Percentiles rank a stretch among this genome's conserved stretches.
phyloP scores from a whole-genome alignment of 1,284 basidiomycete species.

The Moesziomyces sp. region DNA sequence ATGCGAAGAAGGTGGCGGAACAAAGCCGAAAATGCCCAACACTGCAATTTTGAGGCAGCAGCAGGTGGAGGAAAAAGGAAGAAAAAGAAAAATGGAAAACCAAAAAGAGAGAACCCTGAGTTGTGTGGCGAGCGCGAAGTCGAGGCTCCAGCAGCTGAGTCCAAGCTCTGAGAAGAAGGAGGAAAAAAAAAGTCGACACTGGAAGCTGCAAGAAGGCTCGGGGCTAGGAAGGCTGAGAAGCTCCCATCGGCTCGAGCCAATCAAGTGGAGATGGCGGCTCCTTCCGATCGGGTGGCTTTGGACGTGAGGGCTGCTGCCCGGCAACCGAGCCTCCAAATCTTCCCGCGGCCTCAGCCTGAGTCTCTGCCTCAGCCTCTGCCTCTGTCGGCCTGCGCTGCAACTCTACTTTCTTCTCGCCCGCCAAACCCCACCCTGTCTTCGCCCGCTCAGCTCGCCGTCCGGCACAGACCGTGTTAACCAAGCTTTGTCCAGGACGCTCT shows the following conservation, averaged over 20 bases:
- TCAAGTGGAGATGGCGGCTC: no score
- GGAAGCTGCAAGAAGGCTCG: neutral
- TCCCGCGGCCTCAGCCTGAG: no score
- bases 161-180: no score
- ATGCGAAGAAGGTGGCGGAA: constrained; percentile 15
- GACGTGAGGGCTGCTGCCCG: no score
- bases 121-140: no score
- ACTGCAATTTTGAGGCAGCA: neutral
- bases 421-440: constrained; percentile 15
- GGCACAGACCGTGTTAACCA: constrained; percentile 9
- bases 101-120: neutral
- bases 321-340: no score
- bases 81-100: constrained; percentile 3
- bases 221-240: no score
- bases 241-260: no score
- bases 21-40: constrained; percentile 13
- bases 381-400: no score
- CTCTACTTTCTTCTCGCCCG: constrained; percentile 6
- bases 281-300: no score
- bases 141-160: no score
- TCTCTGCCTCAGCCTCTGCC: no score
- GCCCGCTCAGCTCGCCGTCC: constrained; percentile 9
- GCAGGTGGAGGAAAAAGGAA: neutral
- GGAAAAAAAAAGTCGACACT: neutral
- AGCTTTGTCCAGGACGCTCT: constrained; percentile 4